These are phyloP conservation scores for Xylaria palmicola DNA, from an alignment of 495 filamentous ascomycete genomes.

Conservation along the genomic window DNA sequence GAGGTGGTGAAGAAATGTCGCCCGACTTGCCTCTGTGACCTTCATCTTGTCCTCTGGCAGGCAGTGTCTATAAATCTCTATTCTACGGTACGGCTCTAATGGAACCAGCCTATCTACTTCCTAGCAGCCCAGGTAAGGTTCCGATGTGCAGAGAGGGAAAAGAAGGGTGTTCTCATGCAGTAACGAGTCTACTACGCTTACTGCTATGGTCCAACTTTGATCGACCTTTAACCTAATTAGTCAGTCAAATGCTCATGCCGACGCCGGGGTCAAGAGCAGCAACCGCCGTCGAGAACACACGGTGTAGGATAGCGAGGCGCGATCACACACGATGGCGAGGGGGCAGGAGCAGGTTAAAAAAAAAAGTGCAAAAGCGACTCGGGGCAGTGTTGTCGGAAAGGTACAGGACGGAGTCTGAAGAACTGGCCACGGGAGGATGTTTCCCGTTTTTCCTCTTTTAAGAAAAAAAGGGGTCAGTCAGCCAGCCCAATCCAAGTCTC, in stretches of 20 bases:
- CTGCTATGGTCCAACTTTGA: no score
- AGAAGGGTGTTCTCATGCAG: background rate
- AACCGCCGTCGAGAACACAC: no score
- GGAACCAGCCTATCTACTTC: background rate
- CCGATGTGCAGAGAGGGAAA: background rate
- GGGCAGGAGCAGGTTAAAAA: no score
- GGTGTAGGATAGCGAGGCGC: background rate
- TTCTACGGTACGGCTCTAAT: background rate
- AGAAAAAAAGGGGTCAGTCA: background rate
- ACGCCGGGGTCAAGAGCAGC: background rate
- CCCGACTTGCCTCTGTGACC: conserved; percentile 26
- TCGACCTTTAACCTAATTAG: background rate
- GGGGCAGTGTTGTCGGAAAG: no score
- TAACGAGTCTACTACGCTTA: background rate
- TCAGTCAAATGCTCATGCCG: background rate
- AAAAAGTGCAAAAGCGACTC: no score
- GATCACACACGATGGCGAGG: background rate
- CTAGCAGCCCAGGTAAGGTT: background rate
- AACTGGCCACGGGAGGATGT: background rate
- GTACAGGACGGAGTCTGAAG: no score
- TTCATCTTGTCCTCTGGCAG: conserved; percentile 15
- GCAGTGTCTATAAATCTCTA: background rate
- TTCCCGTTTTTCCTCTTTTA: background rate
- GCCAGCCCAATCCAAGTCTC: no score
- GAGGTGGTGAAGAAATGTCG: background rate